Base-by-base conservation (phyloP, 1,284 basidiomycete genomes). In the Dichomitus squalens region DNA sequence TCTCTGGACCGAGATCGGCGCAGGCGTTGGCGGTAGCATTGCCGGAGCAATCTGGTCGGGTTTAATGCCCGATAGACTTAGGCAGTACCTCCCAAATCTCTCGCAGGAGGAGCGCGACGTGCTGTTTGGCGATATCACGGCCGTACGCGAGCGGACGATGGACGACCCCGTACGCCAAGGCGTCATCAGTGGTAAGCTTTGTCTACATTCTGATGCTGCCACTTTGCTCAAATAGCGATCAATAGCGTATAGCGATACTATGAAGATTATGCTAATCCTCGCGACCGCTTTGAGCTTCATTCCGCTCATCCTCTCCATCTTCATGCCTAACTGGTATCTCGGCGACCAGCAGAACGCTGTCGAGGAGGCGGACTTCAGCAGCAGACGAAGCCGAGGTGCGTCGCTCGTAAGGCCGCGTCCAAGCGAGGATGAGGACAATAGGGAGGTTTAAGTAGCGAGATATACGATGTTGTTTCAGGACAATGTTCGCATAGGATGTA, bases 1-100 rank as follows among this genome's bases (percentile, higher is more conserved):
- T 25, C 80, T 95, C 34, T 81, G 91, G 65, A 88, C 89, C 12
- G 91, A 94, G 71, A 86, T 92, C 59, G 92, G 91, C 41, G 86
- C 85, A 16, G 84, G 84, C 2, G 79, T 90, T 16, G 90, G 91
- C 14, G 81, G 77, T 23, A 87, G 88, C n/a, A 78, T 88, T 48
- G 82, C 82, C 46, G 82, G 81, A 8, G 79, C 83, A 33, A 80
- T 88, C 57, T 87, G 86, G 81, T 77, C 79, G 14, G 76, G 78
- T 49, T 67, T 75, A n/a, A 84, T 88, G 83, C 90, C 89, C 11
- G 66, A 60, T 0, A 79, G 80, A 55, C 77, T 93, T 3, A 77
- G 73, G 2, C 64, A 73, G 38, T 72, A 85, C 64, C 75, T 92
- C 5, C 78, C 86, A 0, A 71, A 73, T 60, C 67, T 80, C 35